These are phyloP conservation scores for Ceratorhiza oryzae-sativae DNA, from an alignment of 1,284 basidiomycete genomes.

Conservation along the genomic window DNA sequence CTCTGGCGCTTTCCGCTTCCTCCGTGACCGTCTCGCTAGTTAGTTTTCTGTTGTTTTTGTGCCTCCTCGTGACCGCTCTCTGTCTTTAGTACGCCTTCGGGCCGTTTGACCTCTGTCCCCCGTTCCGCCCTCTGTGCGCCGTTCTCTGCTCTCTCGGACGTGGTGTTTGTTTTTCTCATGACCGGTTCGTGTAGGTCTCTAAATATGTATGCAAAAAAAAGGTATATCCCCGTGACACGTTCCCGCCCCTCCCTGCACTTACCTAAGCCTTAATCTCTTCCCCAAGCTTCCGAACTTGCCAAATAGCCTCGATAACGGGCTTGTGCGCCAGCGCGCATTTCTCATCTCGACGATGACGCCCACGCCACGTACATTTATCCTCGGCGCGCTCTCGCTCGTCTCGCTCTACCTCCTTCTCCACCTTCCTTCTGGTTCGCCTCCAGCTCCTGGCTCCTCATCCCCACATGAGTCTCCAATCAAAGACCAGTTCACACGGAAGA, in stretches of 20 bases:
- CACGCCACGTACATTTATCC: constrained; percentile 18
- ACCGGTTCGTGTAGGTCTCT: no score
- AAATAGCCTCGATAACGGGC: neutral
- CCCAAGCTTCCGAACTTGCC: neutral
- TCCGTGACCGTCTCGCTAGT: no score
- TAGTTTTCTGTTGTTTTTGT: no score
- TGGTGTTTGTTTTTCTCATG: no score
- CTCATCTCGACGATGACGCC: constrained; percentile 9
- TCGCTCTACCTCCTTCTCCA: constrained; percentile 16
- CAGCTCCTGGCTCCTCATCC: no score
- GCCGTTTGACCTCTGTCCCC: no score
- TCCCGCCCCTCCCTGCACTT: neutral
- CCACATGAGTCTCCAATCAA: neutral
- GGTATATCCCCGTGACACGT: neutral
- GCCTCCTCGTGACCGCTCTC: no score
- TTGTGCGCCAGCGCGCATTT: neutral
- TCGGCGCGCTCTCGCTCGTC: constrained; percentile 17
- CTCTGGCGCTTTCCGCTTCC: no score
- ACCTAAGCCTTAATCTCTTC: neutral
- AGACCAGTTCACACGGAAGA: constrained; percentile 47
- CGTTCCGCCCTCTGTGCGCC: no score
- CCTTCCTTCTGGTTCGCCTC: constrained; percentile 31
- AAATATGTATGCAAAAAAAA: no score
- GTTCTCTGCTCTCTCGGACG: no score
- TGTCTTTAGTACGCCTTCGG: no score